Evolutionary conservation across 129 eudicot species (phyloP).

Genomic region (Chrysanthemum seticuspe): DNA sequence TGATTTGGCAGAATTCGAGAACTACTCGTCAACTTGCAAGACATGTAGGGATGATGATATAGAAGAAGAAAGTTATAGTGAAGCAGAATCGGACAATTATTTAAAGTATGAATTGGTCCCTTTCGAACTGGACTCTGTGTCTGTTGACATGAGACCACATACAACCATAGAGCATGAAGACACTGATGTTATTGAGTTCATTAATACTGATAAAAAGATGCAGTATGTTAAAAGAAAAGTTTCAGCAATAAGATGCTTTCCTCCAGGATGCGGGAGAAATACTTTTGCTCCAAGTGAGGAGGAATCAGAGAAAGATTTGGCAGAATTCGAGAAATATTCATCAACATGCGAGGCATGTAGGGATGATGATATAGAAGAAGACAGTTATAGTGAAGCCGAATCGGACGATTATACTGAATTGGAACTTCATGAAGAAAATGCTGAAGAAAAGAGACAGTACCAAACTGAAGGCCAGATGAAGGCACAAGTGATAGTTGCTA

Average conservation of each 20-base stretch:
- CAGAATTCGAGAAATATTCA: not conserved
- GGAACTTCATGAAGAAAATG: conserved; percentile 9
- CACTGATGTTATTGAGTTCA: not conserved
- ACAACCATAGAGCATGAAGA: conserved; percentile 6
- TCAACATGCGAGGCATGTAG: too few species aligned
- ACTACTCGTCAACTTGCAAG: not conserved
- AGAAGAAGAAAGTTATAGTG: not conserved
- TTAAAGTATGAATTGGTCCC: not conserved
- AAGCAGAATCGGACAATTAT: not conserved
- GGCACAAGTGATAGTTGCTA: conserved; percentile 7
- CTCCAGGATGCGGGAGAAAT: conserved; percentile 21
- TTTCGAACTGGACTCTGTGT: conserved; percentile 3
- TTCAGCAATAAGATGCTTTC: not conserved
- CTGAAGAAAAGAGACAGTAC: not conserved
- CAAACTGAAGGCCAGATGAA: conserved; percentile 9
- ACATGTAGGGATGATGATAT: not conserved
- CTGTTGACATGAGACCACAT: not conserved
- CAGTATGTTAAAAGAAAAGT: not conserved
- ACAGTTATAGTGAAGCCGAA: not conserved
- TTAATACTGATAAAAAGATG: not conserved
- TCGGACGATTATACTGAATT: conserved; percentile 12
- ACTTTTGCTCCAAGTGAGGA: not conserved
- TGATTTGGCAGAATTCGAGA: not conserved
- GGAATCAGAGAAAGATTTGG: not conserved
- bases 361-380: too few species aligned